phyloP scores from a whole-genome alignment of 2,329 filamentous ascomycete species.

The Arthrobotrys conoides region DNA sequence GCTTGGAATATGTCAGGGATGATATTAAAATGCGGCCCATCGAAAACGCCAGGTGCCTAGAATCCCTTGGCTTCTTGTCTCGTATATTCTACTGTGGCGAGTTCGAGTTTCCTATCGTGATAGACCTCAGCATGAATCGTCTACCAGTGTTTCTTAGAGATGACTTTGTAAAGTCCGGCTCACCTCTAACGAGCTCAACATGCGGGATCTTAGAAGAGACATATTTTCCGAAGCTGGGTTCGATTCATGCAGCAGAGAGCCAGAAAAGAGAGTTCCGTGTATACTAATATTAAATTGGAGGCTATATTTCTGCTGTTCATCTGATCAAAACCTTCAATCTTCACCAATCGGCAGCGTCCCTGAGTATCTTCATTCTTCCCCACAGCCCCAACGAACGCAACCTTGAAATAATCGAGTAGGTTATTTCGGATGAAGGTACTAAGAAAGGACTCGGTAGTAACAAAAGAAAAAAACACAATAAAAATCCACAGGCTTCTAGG shows the following conservation, averaged over 20 bases:
- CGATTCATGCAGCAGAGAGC: not conserved
- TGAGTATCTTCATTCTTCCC: not conserved
- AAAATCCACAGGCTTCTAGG: not conserved
- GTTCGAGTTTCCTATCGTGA: conserved; percentile 7
- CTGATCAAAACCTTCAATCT: not conserved
- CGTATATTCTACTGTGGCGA: not conserved
- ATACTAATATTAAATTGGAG: not conserved
- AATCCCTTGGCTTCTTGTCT: conserved; percentile 12
- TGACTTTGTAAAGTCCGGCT: not conserved
- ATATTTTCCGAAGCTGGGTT: not conserved
- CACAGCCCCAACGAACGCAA: not conserved
- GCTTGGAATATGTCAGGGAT: conserved; percentile 22
- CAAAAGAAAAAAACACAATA: not conserved
- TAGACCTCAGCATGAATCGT: not conserved
- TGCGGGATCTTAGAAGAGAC: not conserved
- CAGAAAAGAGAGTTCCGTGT: not conserved
- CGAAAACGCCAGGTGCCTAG: conserved; percentile 19
- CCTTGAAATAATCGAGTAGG: not conserved
- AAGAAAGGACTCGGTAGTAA: not conserved
- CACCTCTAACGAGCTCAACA: not conserved
- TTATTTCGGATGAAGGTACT: not conserved
- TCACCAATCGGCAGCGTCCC: conserved; percentile 1
- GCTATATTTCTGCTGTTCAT: not conserved
- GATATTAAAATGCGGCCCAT: conserved; percentile 4
- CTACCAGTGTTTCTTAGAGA: not conserved